Base-by-base conservation (phyloP, 805 yeast species). In the Pichia gijzeniarum region DNA sequence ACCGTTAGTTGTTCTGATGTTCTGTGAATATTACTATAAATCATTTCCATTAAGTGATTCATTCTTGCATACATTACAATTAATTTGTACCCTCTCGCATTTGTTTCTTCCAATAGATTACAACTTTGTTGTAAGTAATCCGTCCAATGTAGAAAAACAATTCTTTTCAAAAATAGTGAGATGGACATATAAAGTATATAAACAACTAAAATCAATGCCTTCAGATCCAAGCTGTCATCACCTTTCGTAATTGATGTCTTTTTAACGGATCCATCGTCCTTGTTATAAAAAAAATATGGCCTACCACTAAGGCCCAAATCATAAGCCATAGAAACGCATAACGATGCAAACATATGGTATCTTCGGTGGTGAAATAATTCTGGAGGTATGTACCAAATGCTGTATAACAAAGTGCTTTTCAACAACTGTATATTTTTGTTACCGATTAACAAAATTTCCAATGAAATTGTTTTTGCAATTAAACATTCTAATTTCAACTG, bases 301-400 rank as follows among this genome's bases (percentile, higher is more conserved):
- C 76, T 58, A 22, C 82, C 77, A 20, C 78, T 77, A 5, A 88
- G 71, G 0, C 95, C 95, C 44, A 89, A 64, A 60, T 89, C 96
- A 54, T 79, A 82, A 2, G 85, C 73, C 62, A 89, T 69, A 4
- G 83, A 70, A 13, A 82, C 77, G 43, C 89, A 79, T 19, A 86
- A 67, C 13, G 77, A 68, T 44, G 79, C 77, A 51, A 86, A 72
- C 43, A 87, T 67, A 58, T 85, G 93, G 52, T 82, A 80, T 40
- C 95, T 76, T 47, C 95, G 77, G 54, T 84, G 85, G 51, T 80
- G 85, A 52, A 85, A 85, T 53, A 85, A 68, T 61, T 87, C 96
- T 0, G 95, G 85, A 4, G 86, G 76, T 52, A 84, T 85, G 59
- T 87, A 88, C 95, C 95, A 89, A 25, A 82, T 62, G 21, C 84